phyloP scores from a whole-genome alignment of 192 early-diverging fungal species.

The Backusella parvicylindrica region DNA sequence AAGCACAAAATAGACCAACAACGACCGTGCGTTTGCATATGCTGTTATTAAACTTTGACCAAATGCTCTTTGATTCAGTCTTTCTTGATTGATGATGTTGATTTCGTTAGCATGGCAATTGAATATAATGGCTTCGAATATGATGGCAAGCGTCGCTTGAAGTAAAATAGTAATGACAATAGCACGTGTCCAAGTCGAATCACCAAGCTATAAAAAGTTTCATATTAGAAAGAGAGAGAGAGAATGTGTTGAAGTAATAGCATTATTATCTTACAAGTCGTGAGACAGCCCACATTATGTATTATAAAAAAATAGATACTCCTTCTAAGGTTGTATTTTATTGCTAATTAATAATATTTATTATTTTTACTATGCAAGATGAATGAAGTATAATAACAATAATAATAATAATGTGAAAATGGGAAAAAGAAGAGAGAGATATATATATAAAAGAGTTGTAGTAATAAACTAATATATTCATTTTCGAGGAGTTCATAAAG shows the following conservation, averaged over 20 bases:
- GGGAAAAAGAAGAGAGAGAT: neutral
- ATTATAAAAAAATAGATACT: neutral
- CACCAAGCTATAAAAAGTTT: conserved; percentile 36
- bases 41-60: conserved; percentile 14
- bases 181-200: conserved; percentile 37
- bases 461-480: neutral
- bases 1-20: conserved; percentile 82
- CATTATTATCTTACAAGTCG: neutral
- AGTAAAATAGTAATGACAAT: conserved; percentile 27
- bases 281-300: conserved; percentile 1
- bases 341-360: neutral
- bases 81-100: conserved; percentile 22
- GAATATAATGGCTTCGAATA: conserved; percentile 36
- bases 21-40: conserved; percentile 43
- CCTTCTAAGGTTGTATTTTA: neutral
- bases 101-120: conserved; percentile 23
- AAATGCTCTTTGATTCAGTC: conserved; percentile 25
- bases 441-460: neutral
- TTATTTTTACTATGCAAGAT: neutral
- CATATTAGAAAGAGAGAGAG: no score
- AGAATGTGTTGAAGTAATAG: neutral
- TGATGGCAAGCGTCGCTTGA: conserved; percentile 32
- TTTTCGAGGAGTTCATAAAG: neutral
- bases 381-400: neutral
- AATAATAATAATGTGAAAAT: neutral